Evolutionary conservation across 257 asterid genomes (phyloP).

Genomic region (Scutellaria baicalensis): DNA sequence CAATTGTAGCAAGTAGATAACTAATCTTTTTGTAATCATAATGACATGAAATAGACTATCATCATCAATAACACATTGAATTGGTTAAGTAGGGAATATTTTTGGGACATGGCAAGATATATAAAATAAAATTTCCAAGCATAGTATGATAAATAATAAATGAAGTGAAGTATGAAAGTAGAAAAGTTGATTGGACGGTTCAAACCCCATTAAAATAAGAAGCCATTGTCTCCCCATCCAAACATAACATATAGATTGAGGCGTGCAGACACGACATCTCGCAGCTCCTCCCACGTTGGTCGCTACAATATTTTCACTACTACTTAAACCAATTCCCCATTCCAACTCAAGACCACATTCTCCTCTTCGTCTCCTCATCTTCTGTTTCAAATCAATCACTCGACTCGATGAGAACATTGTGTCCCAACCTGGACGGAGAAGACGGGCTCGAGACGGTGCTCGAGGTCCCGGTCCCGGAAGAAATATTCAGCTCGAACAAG

Average conservation of each 20-base stretch:
- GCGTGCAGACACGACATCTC: conserved; percentile 65
- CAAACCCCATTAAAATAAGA: neutral
- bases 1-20: no score
- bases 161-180: neutral
- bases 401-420: conserved; percentile 47
- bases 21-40: no score
- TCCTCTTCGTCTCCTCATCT: neutral
- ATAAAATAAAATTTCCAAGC: no score
- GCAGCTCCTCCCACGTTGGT: conserved; percentile 40
- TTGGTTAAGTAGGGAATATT: no score
- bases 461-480: conserved; percentile 72
- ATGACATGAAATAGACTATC: no score
- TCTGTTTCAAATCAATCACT: neutral
- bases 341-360: neutral
- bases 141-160: neutral
- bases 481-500: conserved; percentile 30
- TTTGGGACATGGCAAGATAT: no score
- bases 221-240: neutral
- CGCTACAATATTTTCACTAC: neutral
- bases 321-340: conserved; percentile 11
- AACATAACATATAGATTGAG: conserved; percentile 5
- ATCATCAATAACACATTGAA: no score
- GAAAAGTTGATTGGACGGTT: neutral
- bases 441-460: conserved; percentile 66
- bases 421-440: conserved; percentile 57